phyloP scores from a whole-genome alignment of 805 yeast species.

The Metschnikowia rubicola region DNA sequence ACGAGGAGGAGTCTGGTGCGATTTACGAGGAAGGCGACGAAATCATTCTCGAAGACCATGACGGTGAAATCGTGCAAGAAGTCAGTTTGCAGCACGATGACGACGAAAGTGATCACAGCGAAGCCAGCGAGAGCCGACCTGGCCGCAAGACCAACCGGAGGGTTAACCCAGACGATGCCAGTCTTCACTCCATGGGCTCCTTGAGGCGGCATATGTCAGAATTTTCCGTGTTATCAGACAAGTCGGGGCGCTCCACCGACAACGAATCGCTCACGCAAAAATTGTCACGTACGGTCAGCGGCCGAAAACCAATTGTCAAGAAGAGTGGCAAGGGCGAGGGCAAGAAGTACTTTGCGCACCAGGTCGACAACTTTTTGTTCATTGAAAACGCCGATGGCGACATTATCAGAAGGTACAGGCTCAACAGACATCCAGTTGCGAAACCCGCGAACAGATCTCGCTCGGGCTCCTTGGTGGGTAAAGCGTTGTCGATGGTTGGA shows the following conservation, averaged over 20 bases:
- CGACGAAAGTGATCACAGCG: background rate
- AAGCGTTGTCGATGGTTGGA: slow-evolving; percentile 57
- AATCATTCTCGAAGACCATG: slow-evolving; percentile 73
- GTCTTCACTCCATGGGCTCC: slow-evolving; percentile 41
- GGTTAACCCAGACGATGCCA: slow-evolving; percentile 17
- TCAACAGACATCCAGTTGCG: slow-evolving; percentile 50
- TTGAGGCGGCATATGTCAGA: slow-evolving; percentile 35
- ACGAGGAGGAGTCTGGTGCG: slow-evolving; percentile 18
- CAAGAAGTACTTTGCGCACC: slow-evolving; percentile 57
- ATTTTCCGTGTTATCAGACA: slow-evolving; percentile 27
- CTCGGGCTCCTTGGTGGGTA: slow-evolving; percentile 39
- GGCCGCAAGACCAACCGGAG: background rate
- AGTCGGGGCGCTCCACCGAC: slow-evolving; percentile 12
- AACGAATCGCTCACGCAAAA: slow-evolving; percentile 12
- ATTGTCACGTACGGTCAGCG: slow-evolving; percentile 11
- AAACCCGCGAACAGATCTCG: slow-evolving; percentile 24
- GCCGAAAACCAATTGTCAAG: slow-evolving; percentile 26
- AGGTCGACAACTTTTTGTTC: slow-evolving; percentile 69
- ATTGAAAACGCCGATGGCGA: slow-evolving; percentile 94
- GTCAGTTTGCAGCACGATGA: slow-evolving; percentile 27
- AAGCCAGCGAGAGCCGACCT: background rate
- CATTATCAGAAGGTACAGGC: slow-evolving; percentile 72
- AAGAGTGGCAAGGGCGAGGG: slow-evolving; percentile 34
- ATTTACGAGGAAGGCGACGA: slow-evolving; percentile 63
- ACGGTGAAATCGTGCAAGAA: slow-evolving; percentile 75